Evolutionary conservation across 2,329 filamentous ascomycete species (phyloP), one percentile per base, ranked within the genome.

Genomic region (Fusarium virguliforme): DNA sequence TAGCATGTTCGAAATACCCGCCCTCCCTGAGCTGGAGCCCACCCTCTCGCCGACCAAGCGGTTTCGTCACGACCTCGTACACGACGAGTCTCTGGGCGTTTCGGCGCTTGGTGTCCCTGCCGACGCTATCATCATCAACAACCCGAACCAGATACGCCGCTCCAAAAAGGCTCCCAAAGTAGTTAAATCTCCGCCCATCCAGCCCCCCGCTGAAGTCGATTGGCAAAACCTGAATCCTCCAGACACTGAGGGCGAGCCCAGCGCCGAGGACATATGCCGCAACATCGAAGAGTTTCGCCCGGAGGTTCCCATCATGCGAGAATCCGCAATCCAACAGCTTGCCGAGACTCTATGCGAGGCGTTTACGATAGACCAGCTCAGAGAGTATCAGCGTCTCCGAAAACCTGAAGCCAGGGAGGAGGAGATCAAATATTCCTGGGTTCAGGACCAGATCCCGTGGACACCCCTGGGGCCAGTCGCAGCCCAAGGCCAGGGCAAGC

Each of bases 231-330:
- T 83, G 6, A 60, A 83, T 6, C 62, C 64, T 4, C 68, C 77
- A 2, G 70, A 74, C 9, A 73, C 80, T 32, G 71, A 66, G 3
- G 67, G 68, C 4, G 74, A 78, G 3, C 67, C 77, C 1, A 76
- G 65, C 3, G 30, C 71, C 3, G 76, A 81, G 18, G 83, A 87
- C 43, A 77, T 84, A 2, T 74, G 81, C 54, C 74, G 77, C 4
- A 85, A 87, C 63, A 84, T 90, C 18, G 79, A 88, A 34, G 83
- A 83, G 60, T 73, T 89, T 35, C 81, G 81, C 38, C 88, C 87
- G 1, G 79, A 81, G 6, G 80, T 80, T 26, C 80, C 65, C 1
- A 72, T 81, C 8, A 62, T 89, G 18, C 18, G 18, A 18, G 18
- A 18, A 18, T 18, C 18, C 18, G 18, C 18, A 18, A 18, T 18